Evolutionary conservation across 2,329 filamentous ascomycete species (phyloP), one percentile per base, ranked within the genome.

Genomic region (Alternaria tenuissima): DNA sequence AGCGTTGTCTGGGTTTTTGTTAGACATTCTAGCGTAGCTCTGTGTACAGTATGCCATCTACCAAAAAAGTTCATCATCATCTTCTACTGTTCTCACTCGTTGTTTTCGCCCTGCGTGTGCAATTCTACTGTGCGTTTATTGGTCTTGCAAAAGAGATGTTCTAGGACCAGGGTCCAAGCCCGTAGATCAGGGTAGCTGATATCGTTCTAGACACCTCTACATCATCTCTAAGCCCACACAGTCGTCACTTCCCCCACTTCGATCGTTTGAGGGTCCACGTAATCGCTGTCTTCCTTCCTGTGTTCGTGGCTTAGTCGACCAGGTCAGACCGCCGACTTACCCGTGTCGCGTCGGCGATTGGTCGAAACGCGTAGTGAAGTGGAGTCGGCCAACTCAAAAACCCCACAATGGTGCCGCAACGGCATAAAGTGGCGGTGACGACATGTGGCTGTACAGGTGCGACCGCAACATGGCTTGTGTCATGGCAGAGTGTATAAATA

Each of bases 381-480:
- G 48, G 48, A 41, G 41, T 53, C 48, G 55, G 55, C 55, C 48
- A 53, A 53, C 48, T n/a, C 22, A 30, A 9, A n/a, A 22, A 41
- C 34, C 18, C 55, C 55, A 49, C 42, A 52, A 24, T 26, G 14
- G 36, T 16, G 34, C 43, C 28, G 54, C 26, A 26, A 22, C 39
- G 34, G 34, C 22, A 24, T 12, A 53, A 32, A 49, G 57, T 59
- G 57, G 57, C 57, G 57, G 57, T 59, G 57, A 59, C 52, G 52
- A 49, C 43, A 28, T 55, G 44, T 59, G 52, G 57, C 57, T 59
- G 52, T 9, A 34, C 36, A 36, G 9, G 28, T 49, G 46, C 32
- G 22, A 34, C 20, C n/a, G 11, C 49, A n/a, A 52, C 49, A 9
- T 30, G 5, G 12, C 7, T 11, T 18, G 24, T 52, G 34, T 52